Evolutionary conservation across 257 asterid species (phyloP), one percentile per base, ranked within the genome.

Genomic region (Ajuga chamaepitys): DNA sequence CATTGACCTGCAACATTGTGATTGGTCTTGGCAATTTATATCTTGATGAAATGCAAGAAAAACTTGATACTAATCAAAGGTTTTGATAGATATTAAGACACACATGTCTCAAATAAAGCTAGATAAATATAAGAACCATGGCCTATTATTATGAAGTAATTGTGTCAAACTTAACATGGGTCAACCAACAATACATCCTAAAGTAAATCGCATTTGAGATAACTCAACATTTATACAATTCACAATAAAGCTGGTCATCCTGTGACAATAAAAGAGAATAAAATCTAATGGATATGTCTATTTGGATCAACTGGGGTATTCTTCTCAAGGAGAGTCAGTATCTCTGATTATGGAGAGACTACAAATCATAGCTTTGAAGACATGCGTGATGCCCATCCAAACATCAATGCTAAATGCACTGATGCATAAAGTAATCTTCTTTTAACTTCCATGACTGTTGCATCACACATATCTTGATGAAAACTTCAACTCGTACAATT

Each of bases 1-100:
- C 97, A 82, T 94, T 94, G 58, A 94, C 97, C 99, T 94, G 95
- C 78, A 82, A 78, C 50, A 62, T 61, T 16, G 24, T 22, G 30
- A 51, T 54, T 58, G 51, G 58, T 21, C 42, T 67, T 52, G 53
- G 50, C 40, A 64, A 50, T 60, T 32, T 53, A 68, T 65, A 50
- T 54, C 40, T 65, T 28, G 25, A 54, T 28, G 25, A 54, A 55
- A 45, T 53, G 28, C 62, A 66, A 16, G 70, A 59, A 48, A 56
- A 54, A 56, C 41, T 59, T 18, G 42, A 35, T 40, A 11, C 62
- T 62, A 48, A 21, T 35, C 20, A 4, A 66, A 14, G 62, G 38
- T 21, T 55, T 28, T 42, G 61, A 26, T 4, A 48, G 53, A 70
- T 67, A 57, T 45, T 12, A 26, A 62, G 22, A 17, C 18, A 58